These are phyloP conservation scores for Fusarium begoniae DNA, from an alignment of 2,329 filamentous ascomycete genomes.

Conservation along the genomic window DNA sequence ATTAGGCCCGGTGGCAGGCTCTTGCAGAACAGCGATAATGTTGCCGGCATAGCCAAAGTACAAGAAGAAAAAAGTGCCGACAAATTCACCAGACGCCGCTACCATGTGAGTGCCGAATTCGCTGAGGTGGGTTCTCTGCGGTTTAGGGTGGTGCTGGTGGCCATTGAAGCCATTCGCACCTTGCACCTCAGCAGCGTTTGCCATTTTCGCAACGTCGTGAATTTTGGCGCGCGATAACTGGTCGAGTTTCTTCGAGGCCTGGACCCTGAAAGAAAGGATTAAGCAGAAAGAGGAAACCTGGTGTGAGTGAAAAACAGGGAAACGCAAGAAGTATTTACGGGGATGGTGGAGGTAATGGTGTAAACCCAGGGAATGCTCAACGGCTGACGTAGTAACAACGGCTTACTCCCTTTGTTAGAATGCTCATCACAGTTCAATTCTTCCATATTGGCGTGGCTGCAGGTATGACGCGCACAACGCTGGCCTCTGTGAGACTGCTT, in stretches of 20 bases:
- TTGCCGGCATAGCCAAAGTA: constrained; percentile 41
- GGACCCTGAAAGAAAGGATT: neutral
- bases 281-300: neutral
- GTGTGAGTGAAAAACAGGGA: constrained; percentile 11
- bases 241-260: neutral
- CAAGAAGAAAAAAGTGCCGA: constrained; percentile 36
- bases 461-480: constrained; percentile 17
- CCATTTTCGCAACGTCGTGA: constrained; percentile 7
- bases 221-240: neutral
- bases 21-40: constrained; percentile 26
- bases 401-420: neutral
- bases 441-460: constrained; percentile 7
- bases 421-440: neutral
- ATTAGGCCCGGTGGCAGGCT: constrained; percentile 11
- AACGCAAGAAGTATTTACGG: neutral
- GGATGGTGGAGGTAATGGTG: neutral
- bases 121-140: constrained; percentile 20
- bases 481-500: neutral
- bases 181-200: neutral
- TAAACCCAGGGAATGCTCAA: neutral
- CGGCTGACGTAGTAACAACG: neutral
- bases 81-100: constrained; percentile 34
- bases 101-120: constrained; percentile 29
- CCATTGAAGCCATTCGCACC: neutral
- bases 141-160: neutral